These are phyloP conservation scores for Grifola frondosa DNA, from an alignment of 1,284 basidiomycete species.

Conservation along the genomic window DNA sequence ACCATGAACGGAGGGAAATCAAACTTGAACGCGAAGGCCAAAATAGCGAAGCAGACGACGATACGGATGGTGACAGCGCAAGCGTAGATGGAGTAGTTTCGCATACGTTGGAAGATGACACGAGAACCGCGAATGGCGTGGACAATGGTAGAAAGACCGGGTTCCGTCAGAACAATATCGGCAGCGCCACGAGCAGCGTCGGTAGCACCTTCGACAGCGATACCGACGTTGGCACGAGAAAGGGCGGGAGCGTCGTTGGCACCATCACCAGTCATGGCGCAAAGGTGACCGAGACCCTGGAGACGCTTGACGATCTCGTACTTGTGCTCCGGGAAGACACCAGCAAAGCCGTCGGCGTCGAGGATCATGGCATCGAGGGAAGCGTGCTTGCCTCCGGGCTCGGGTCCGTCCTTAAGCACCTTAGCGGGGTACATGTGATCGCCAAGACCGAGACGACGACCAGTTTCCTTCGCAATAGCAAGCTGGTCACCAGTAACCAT, in stretches of 20 bases:
- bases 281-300: slow-evolving; percentile 86
- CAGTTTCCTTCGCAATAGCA: slow-evolving; percentile 98
- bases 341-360: slow-evolving; percentile 90
- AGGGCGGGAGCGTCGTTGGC: slow-evolving; percentile 95
- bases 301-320: slow-evolving; percentile 91
- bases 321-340: slow-evolving; percentile 98
- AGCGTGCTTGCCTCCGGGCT: slow-evolving; percentile 76
- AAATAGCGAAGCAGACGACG: slow-evolving; percentile 94
- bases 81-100: slow-evolving; percentile 92
- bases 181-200: slow-evolving; percentile 95
- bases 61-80: slow-evolving; percentile 98
- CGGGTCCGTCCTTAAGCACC: slow-evolving; percentile 90
- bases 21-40: slow-evolving; percentile 94
- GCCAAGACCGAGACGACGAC: slow-evolving; percentile 93
- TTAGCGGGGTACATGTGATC: slow-evolving; percentile 98
- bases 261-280: slow-evolving; percentile 96
- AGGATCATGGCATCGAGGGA: slow-evolving; percentile 92
- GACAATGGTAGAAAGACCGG: slow-evolving; percentile 95
- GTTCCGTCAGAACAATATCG: slow-evolving; percentile 93
- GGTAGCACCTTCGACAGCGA: slow-evolving; percentile 95
- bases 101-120: slow-evolving; percentile 97
- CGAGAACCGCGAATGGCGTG: slow-evolving; percentile 95
- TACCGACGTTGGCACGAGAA: slow-evolving; percentile 94
- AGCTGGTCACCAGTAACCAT: slow-evolving; percentile 99
- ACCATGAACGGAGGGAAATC: slow-evolving; percentile 99